These are phyloP conservation scores for Phytophthora quininea DNA, from an alignment of 352 stramenopile species.

Conservation along the genomic window DNA sequence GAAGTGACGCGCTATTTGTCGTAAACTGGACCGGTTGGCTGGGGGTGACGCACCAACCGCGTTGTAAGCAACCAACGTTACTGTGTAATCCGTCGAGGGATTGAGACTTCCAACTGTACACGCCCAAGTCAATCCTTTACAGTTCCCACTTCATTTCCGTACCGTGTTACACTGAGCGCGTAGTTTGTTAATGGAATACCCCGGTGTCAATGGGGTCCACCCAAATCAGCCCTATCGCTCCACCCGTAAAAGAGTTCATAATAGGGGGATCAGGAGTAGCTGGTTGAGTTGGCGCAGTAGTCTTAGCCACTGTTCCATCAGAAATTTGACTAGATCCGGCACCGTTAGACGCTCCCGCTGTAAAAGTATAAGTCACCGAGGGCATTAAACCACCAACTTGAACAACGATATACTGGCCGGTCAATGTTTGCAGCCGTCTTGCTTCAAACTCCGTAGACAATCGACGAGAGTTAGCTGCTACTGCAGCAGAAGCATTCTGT, in stretches of 20 bases:
- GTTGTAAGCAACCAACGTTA: slow-evolving; percentile 47
- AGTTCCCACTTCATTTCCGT: slow-evolving; percentile 24
- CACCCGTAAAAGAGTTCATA: slow-evolving; percentile 35
- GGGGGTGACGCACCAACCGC: slow-evolving; percentile 34
- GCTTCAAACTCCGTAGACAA: background rate
- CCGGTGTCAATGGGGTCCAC: slow-evolving; percentile 56
- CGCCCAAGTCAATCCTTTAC: slow-evolving; percentile 47
- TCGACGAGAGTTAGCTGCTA: background rate
- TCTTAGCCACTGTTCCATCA: slow-evolving; percentile 9
- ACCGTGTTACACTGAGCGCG: slow-evolving; percentile 29
- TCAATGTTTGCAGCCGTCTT: slow-evolving; percentile 6
- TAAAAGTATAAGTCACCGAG: slow-evolving; percentile 49
- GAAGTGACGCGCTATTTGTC: slow-evolving; percentile 32
- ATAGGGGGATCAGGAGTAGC: slow-evolving; percentile 34
- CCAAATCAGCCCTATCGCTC: slow-evolving; percentile 49
- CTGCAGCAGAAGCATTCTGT: background rate
- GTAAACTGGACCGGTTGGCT: slow-evolving; percentile 29
- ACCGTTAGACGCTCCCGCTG: slow-evolving; percentile 37
- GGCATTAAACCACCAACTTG: slow-evolving; percentile 55
- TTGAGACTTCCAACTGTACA: slow-evolving; percentile 46
- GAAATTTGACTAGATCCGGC: slow-evolving; percentile 39
- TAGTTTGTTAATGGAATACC: slow-evolving; percentile 55
- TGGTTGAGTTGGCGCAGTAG: slow-evolving; percentile 27
- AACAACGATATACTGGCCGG: slow-evolving; percentile 23
- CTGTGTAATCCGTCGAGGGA: slow-evolving; percentile 50